Evolutionary conservation across 441 rosid genomes (phyloP), one percentile per base, ranked within the genome.

Genomic region (Heliophila coronopifolia): DNA sequence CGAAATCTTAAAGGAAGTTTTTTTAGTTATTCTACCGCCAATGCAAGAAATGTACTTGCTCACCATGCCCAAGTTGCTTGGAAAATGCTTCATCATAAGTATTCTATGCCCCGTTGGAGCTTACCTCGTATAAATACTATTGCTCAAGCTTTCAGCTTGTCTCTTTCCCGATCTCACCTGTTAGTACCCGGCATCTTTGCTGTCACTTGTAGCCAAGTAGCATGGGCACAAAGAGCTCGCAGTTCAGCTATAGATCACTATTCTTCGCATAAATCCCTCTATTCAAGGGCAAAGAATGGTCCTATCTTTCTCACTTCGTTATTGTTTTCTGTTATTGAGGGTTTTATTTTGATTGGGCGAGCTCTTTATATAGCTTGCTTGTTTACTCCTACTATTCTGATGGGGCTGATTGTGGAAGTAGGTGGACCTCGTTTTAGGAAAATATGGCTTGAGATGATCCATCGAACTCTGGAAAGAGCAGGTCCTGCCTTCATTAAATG

Each of bases 401-500:
- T 94, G 95, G 89, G 92, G 7, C 87, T 95, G 13, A 79, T 86
- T 74, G 92, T 73, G 2, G 90, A 81, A 57, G 6, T 13, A 33
- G 76, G 74, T 61, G 98, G 99, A 27, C 71, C 84, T 27, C 61
- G 67, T 39, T 86, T 76, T 63, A 77, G 99, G 73, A 78, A 72
- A 49, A 1, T 71, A 16, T 94, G 95, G 94, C 95, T 94, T 68
- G 69, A 62, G 67, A 72, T 84, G 62, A 76, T 94, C 44, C 99
- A 63, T 66, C 77, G 78, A 19, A 84, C 98, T 1, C 69, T 94
- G 12, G 98, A 90, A 65, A 61, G 25, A 50, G 98, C 98, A 42
- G 99, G 99, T 51, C 98, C 99, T 38, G 99, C 99, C 40, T 94
- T 94, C 61, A 94, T 94, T 55, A 94, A 94, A 75, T 94, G 99